Evolutionary conservation across 2,329 filamentous ascomycete genomes (phyloP), one percentile per base, ranked within the genome.

Genomic region (Claviceps lovelessii): DNA sequence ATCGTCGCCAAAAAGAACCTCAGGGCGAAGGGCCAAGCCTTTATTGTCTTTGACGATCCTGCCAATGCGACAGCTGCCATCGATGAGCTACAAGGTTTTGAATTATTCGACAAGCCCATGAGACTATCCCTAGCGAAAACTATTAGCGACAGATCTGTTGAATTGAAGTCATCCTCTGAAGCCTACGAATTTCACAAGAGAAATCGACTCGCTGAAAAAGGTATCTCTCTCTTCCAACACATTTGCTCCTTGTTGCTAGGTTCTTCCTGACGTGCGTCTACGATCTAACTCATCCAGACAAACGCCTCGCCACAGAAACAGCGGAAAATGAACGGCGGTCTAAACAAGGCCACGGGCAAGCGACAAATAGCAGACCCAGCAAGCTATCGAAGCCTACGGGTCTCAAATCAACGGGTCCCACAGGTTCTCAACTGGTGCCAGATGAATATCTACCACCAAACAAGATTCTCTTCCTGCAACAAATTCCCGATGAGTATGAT

Each of bases 381-480:
- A 91, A 91, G 74, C 77, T 84, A 17, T 77, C 80, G n/a, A 67
- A 66, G 45, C 61, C 66, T 4, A 65, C 67, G 0, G 88, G 88
- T 39, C 80, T 91, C 73, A 94, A 94, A 68, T 81, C 87, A 5
- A 86, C 85, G 1, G 82, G 81, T 56, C 78, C 82, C 6, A 76
- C 81, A 15, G 77, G 82, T 1, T 76, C 84, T 4, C 78, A 86
- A 11, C 85, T 90, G 54, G 84, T 97, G 19, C 90, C 90, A n/a
- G 93, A 97, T 78, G 93, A 98, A 72, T 97, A 95, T 70, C 80
- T 97, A 4, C 91, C 91, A 4, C 91, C 93, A 41, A 97, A 97
- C 80, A 96, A 95, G 75, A 95, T 90, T 61, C 79, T 98, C 41
- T 95, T 97, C 73, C 76, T 97, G 58, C 89, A 94, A 73, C 91